Conservation (phyloP, 257 asterid genomes). For the Solanum sitiens region DNA sequence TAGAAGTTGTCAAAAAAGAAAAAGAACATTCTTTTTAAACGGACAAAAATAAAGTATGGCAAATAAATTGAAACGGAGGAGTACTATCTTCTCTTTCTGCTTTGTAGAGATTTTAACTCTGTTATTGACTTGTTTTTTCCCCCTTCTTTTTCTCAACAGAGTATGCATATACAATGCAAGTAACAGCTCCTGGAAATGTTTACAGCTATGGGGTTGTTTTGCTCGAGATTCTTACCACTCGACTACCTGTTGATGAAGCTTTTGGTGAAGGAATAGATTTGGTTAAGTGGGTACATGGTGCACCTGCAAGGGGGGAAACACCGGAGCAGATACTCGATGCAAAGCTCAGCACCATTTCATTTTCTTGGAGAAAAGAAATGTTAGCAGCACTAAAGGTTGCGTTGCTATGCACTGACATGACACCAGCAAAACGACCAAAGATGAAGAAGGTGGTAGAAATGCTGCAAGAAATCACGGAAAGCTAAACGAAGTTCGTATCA, state of each 20-base stretch:
- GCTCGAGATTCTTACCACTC: constrained; percentile 85
- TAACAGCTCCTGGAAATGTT: constrained; percentile 94
- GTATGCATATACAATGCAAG: constrained; percentile 98
- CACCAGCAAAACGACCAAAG: constrained; percentile 93
- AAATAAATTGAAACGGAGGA: background rate
- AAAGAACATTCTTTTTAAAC: background rate
- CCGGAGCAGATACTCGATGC: constrained; percentile 98
- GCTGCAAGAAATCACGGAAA: constrained; percentile 58
- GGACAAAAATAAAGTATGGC: background rate
- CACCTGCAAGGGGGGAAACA: constrained; percentile 84
- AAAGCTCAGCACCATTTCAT: constrained; percentile 77
- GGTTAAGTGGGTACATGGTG: constrained; percentile 97
- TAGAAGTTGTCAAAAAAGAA: background rate
- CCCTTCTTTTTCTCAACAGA: constrained; percentile 26
- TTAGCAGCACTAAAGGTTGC: constrained; percentile 81
- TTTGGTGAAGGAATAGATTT: constrained; percentile 94
- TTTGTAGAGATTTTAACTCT: background rate
- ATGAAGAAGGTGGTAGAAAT: constrained; percentile 91
- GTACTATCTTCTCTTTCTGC: no score
- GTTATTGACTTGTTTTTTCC: background rate
- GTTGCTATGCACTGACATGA: constrained; percentile 66
- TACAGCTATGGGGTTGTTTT: constrained; percentile 92
- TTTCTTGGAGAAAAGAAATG: constrained; percentile 95
- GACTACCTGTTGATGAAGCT: constrained; percentile 80
- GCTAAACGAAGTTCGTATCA: constrained; percentile 3